These are phyloP conservation scores for Moniliophthora roreri DNA, from an alignment of 1,284 basidiomycete species.

Conservation along the genomic window DNA sequence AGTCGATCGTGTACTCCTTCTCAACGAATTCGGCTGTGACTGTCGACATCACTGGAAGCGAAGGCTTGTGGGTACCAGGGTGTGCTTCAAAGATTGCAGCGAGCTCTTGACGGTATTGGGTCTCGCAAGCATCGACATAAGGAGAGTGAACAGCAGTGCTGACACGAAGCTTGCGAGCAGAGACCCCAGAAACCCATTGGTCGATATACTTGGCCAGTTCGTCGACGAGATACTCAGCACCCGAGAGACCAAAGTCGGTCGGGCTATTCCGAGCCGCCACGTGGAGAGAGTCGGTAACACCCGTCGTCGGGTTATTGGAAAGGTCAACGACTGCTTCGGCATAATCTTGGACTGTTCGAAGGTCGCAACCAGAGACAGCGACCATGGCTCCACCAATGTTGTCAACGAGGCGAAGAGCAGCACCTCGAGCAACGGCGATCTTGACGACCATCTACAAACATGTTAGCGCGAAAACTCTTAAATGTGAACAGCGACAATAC, in stretches of 20 bases:
- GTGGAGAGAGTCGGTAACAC: slow-evolving; percentile 1
- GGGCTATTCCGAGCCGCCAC: slow-evolving; percentile 3
- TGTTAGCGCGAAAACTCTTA: too few species aligned
- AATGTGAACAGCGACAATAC: not conserved
- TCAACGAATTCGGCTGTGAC: slow-evolving; percentile 5
- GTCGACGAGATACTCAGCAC: slow-evolving; percentile 2
- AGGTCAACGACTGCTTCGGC: not conserved
- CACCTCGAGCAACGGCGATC: slow-evolving; percentile 4
- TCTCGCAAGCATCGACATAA: slow-evolving; percentile 2
- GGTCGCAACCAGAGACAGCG: slow-evolving; percentile 1
- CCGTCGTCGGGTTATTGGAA: not conserved
- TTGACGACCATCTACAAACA: slow-evolving; percentile 1
- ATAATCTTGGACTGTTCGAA: not conserved
- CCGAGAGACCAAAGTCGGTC: slow-evolving; percentile 5
- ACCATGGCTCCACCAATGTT: slow-evolving; percentile 2
- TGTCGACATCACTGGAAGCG: slow-evolving; percentile 5
- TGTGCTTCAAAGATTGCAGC: not conserved
- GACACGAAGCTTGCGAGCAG: slow-evolving; percentile 1
- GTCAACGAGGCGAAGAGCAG: not conserved
- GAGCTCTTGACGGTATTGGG: not conserved
- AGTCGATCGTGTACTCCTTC: not conserved
- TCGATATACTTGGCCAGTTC: not conserved
- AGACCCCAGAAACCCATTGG: not conserved
- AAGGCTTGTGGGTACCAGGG: not conserved
- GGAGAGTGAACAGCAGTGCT: slow-evolving; percentile 3